Percentiles rank a stretch among this genome's conserved stretches.
These are phyloP conservation scores for Plasmodium ovale DNA, from an alignment of 169 alveolate species.

Conservation along the genomic window DNA sequence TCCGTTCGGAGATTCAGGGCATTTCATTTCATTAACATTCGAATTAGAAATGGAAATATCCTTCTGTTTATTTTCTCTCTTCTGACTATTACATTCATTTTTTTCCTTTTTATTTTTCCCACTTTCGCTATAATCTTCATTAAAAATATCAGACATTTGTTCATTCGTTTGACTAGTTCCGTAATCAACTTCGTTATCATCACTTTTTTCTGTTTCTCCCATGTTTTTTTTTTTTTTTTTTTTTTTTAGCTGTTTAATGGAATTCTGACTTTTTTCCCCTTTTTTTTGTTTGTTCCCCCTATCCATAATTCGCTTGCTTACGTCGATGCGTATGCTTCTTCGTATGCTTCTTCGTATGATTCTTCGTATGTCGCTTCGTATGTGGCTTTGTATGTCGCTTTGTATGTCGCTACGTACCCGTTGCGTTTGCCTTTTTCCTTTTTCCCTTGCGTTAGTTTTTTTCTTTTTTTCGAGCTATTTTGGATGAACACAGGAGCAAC, in stretches of 20 bases:
- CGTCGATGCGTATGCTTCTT: not conserved
- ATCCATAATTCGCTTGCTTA: conserved; percentile 5
- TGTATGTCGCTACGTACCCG: not conserved
- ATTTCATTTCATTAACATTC: not conserved
- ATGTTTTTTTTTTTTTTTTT: conserved; percentile 49
- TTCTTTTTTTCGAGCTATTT: not conserved
- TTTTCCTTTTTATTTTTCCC: not conserved
- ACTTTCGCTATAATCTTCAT: conserved; percentile 2
- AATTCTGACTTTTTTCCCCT: conserved; percentile 19
- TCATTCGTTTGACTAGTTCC: conserved; percentile 29
- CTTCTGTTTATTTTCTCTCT: not conserved
- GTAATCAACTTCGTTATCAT: conserved; percentile 16
- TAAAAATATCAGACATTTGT: conserved; percentile 2
- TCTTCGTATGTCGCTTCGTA: not conserved
- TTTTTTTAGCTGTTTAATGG: conserved; percentile 15
- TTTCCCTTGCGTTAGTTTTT: not conserved
- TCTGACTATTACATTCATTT: not conserved
- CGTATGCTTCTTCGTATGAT: not conserved
- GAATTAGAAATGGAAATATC: not conserved
- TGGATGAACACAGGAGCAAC: not conserved
- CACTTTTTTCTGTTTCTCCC: conserved; percentile 29
- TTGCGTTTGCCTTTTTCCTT: not conserved
- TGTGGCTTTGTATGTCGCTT: not conserved
- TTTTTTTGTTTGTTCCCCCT: conserved; percentile 33
- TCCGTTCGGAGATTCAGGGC: not conserved